A percentile compares a stretch with the other conserved stretches of the same genome.
These are phyloP conservation scores for Poteriospumella lacustris DNA, from an alignment of 108 stramenopile genomes.

Conservation along the genomic window DNA sequence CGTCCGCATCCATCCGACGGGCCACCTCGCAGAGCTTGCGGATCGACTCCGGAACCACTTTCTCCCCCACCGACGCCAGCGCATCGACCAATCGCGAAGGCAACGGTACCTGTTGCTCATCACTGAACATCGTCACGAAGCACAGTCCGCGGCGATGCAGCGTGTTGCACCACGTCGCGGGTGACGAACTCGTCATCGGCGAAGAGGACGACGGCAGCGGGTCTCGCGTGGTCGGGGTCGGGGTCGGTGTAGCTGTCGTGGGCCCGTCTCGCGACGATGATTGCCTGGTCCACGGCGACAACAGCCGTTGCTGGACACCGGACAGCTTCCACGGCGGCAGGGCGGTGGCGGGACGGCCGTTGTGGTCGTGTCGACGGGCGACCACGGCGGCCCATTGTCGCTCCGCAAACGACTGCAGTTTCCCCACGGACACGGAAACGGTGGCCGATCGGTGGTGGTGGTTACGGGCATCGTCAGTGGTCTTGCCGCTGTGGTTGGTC, in stretches of 20 bases:
- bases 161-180: neutral
- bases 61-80: neutral
- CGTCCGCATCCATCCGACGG: neutral
- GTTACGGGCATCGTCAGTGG: neutral
- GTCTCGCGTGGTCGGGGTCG: neutral
- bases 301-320: neutral
- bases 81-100: neutral
- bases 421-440: too few relatives aligned
- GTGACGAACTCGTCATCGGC: neutral
- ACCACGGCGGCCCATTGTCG: neutral
- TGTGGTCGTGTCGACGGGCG: neutral
- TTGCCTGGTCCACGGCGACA: neutral
- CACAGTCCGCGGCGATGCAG: neutral
- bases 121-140: conserved; percentile 5
- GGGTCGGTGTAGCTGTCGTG: neutral
- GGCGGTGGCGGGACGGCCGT: neutral
- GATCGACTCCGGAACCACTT: neutral
- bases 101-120: conserved; percentile 12
- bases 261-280: neutral
- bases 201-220: neutral
- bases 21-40: neutral
- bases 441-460: too few relatives aligned
- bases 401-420: too few relatives aligned
- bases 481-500: neutral
- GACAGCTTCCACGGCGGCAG: neutral